Conservation (phyloP, 306 rosid genomes). For the Cicer bijugum region DNA sequence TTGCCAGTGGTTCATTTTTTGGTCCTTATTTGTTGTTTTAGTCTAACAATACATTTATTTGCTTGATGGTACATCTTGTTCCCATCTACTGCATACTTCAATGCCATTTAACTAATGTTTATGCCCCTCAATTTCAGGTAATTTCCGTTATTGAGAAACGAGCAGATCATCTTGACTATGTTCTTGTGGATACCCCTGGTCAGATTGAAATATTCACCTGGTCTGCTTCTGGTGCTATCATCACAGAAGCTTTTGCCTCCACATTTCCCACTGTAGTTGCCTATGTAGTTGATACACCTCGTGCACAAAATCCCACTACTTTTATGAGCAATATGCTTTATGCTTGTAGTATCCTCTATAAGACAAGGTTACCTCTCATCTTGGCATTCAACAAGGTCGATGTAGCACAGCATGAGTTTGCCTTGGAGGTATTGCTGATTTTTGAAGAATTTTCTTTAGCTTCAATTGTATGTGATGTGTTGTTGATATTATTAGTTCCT, state of each 20-base stretch:
- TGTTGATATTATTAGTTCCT: slow-evolving; percentile 34
- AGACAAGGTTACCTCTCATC: slow-evolving; percentile 84
- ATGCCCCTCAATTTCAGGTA: slow-evolving; percentile 60
- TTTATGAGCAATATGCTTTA: slow-evolving; percentile 98
- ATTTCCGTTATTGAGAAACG: slow-evolving; percentile 77
- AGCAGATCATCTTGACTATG: slow-evolving; percentile 92
- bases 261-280: slow-evolving; percentile 91
- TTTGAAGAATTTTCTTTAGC: slow-evolving; percentile 22
- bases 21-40: slow-evolving; percentile 6
- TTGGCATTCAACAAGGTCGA: slow-evolving; percentile 88
- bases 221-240: slow-evolving; percentile 97
- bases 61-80: background rate
- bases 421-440: slow-evolving; percentile 74
- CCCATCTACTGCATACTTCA: slow-evolving; percentile 8
- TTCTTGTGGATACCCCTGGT: slow-evolving; percentile 93
- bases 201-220: slow-evolving; percentile 98
- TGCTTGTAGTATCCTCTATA: slow-evolving; percentile 93
- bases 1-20: background rate
- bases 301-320: slow-evolving; percentile 77
- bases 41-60: background rate
- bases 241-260: slow-evolving; percentile 98
- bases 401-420: slow-evolving; percentile 83
- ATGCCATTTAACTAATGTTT: slow-evolving; percentile 22
- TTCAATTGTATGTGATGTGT: background rate
- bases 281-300: slow-evolving; percentile 88